Evolutionary conservation across 768 basidiomycete species (phyloP).

Genomic region (Tricholoma furcatifolium): DNA sequence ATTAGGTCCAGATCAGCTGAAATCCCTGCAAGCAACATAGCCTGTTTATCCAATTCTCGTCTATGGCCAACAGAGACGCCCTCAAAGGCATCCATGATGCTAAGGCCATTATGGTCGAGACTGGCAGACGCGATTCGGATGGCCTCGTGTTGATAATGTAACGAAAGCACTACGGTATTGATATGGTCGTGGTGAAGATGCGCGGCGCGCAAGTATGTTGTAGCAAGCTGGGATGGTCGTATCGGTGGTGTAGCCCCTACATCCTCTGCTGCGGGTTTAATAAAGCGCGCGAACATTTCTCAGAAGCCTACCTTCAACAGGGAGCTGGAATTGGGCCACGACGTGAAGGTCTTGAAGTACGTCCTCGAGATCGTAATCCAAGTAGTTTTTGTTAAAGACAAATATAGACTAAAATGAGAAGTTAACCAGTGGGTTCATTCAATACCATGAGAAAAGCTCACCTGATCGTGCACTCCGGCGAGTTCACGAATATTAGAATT

Average conservation of each 20-base stretch:
- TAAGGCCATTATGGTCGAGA: conserved; percentile 72
- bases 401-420: conserved; percentile 55
- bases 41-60: conserved; percentile 70
- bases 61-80: conserved; percentile 51
- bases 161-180: conserved; percentile 45
- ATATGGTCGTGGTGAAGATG: conserved; percentile 65
- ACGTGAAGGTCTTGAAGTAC: conserved; percentile 63
- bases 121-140: conserved; percentile 70
- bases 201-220: conserved; percentile 64
- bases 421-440: neutral
- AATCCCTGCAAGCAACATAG: conserved; percentile 56
- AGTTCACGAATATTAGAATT: conserved; percentile 75
- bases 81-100: conserved; percentile 70
- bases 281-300: neutral
- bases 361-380: conserved; percentile 67
- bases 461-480: conserved; percentile 74
- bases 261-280: conserved; percentile 38
- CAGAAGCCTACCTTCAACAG: conserved; percentile 60
- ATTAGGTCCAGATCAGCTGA: conserved; percentile 75
- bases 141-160: conserved; percentile 69
- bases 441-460: conserved; percentile 21
- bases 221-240: conserved; percentile 61
- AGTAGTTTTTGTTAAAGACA: conserved; percentile 81
- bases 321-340: conserved; percentile 63
- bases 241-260: conserved; percentile 72